Base-by-base conservation (phyloP, 176 grass and related monocot genomes). In the Eragrostis curvula region DNA sequence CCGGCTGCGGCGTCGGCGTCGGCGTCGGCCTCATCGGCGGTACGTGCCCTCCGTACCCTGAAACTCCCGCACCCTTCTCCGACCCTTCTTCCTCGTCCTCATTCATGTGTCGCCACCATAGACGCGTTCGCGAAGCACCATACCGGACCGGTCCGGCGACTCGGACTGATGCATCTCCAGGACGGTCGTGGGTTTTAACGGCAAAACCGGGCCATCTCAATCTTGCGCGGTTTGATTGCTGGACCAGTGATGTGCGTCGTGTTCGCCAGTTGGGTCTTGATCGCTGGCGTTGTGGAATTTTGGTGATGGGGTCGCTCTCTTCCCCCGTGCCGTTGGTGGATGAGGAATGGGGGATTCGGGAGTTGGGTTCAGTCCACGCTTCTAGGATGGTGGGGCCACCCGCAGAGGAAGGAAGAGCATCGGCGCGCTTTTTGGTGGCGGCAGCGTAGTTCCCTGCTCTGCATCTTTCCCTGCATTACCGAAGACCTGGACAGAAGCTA, bases 1-100 rank as follows among this genome's bases (percentile, higher is more conserved):
- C 89, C 55, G 92, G 92, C 46, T 98, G 96, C 47, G 96, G 96
- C 39, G 75, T 94, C 44, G 96, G 96, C 73, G 64, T 98, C 23
- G 75, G 90, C n/a, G 18, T 95, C 53, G 92, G 96, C 70, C 79
- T 98, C 58, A 29, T 98, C 81, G 92, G 96, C 83, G 96, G 96
- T 98, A 41, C 44, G 92, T 88, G 1, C 9, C 39, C 24, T 77
- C 29, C 29, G 60, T 27, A 61, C 24, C 40, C 47, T 52, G 21
- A 9, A 44, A 45, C 12, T 7, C 13, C 2, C 23, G 6, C 69
- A 44, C 13, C 43, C 41, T 43, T 9, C 41, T 18, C 58, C 45
- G 11, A 51, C 1, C 18, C 20, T 50, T 47, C 27, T 50, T 20
- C 29, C 49, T 65, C 46, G 18, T 44, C 18, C 9, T 77, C 28